Percentiles rank a stretch among this genome's conserved stretches.
These are phyloP conservation scores for Eragrostis nindensis DNA, from an alignment of 176 grass and related monocot species.

Conservation along the genomic window DNA sequence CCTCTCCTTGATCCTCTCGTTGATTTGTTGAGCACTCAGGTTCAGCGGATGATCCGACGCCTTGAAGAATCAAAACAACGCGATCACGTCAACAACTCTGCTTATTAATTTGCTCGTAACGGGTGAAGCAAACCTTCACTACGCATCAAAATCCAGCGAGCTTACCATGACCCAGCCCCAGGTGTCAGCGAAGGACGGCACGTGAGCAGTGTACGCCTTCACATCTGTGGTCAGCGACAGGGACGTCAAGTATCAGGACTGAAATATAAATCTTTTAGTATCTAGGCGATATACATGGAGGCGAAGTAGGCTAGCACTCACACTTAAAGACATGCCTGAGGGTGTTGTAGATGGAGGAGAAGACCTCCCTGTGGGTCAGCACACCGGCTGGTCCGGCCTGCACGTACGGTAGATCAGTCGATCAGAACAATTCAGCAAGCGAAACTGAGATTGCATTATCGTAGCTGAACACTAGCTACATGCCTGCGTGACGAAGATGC, in stretches of 20 bases:
- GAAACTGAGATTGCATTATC: not conserved
- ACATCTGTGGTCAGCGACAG: constrained; percentile 50
- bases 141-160: constrained; percentile 21
- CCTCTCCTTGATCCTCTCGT: constrained; percentile 58
- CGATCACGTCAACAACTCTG: too few relatives aligned
- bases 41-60: constrained; percentile 78
- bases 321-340: constrained; percentile 38
- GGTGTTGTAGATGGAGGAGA: constrained; percentile 58
- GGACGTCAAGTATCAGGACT: not conserved
- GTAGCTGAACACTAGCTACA: too few relatives aligned
- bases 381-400: not conserved
- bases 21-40: constrained; percentile 56
- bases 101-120: too few relatives aligned
- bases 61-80: constrained; percentile 12
- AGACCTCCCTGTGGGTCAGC: constrained; percentile 19
- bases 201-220: constrained; percentile 68
- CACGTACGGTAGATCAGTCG: not conserved
- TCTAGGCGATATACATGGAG: not conserved
- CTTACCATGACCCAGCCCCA: constrained; percentile 74
- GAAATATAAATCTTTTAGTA: not conserved
- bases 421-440: not conserved
- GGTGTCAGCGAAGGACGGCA: constrained; percentile 78
- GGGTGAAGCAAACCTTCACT: too few relatives aligned
- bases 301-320: not conserved
- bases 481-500: constrained; percentile 80